These are phyloP conservation scores for Zelopaecilomyces penicillatus DNA, from an alignment of 2,329 filamentous ascomycete species.

Conservation along the genomic window DNA sequence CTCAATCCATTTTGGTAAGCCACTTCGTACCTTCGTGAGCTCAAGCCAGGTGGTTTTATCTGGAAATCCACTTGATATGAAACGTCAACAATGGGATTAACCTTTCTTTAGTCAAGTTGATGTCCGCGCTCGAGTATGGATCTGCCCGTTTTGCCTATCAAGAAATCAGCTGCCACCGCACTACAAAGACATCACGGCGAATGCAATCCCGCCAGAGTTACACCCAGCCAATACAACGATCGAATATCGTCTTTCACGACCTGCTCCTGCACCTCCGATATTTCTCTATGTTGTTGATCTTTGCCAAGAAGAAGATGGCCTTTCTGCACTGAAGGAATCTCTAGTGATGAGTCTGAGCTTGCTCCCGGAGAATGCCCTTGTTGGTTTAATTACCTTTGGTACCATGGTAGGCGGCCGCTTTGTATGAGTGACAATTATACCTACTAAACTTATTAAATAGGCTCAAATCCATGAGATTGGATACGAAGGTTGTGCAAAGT, in stretches of 20 bases:
- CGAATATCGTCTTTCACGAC: conserved; percentile 72
- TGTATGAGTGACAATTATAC: background rate
- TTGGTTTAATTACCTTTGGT: conserved; percentile 79
- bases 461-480: conserved; percentile 96
- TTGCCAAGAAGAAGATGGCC: conserved; percentile 79
- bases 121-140: conserved; percentile 76
- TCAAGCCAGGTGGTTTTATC: background rate
- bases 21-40: background rate
- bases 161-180: conserved; percentile 75
- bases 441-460: conserved; percentile 30
- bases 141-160: conserved; percentile 80
- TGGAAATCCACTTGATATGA: background rate
- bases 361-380: conserved; percentile 71
- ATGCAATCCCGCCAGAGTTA: conserved; percentile 74
- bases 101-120: conserved; percentile 59
- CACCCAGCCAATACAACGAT: conserved; percentile 82
- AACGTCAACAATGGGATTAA: background rate
- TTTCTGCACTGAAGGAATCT: conserved; percentile 76
- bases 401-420: conserved; percentile 62
- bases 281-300: conserved; percentile 84
- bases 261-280: conserved; percentile 77
- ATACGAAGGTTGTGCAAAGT: conserved; percentile 96
- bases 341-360: conserved; percentile 79
- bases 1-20: conserved; percentile 92
- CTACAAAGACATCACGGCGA: conserved; percentile 83